Conservation (phyloP, 169 alveolate species). For the Cryptosporidium sp. region DNA sequence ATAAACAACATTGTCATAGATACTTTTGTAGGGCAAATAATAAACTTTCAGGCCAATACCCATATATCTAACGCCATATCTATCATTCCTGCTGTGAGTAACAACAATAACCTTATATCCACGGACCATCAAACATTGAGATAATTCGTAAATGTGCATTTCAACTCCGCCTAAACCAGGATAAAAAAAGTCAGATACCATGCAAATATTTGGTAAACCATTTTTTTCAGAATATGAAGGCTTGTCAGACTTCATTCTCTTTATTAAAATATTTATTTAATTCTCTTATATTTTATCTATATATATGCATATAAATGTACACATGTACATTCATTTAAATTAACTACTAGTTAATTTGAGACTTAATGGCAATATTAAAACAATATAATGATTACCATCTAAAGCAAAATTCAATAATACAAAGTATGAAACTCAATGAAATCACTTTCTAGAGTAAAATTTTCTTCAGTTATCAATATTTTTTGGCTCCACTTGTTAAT, state of each 20-base stretch:
- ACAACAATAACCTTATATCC: conserved; percentile 97
- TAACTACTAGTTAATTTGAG: neutral
- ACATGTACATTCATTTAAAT: neutral
- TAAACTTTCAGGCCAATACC: conserved; percentile 98
- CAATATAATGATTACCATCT: neutral
- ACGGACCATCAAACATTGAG: conserved; percentile 91
- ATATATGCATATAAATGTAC: neutral
- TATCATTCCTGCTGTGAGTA: conserved; percentile 92
- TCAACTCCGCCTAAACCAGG: conserved; percentile 99
- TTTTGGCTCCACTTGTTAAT: neutral
- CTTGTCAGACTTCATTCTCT: neutral
- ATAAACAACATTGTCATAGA: conserved; percentile 85
- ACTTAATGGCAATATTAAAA: neutral
- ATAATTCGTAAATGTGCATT: conserved; percentile 96
- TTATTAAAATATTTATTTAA: neutral
- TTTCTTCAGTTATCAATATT: neutral
- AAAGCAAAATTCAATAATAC: neutral
- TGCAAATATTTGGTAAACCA: conserved; percentile 63
- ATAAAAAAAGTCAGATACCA: conserved; percentile 92
- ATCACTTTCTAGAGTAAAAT: neutral
- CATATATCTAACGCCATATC: conserved; percentile 97
- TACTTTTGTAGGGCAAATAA: conserved; percentile 91
- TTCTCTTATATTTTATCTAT: neutral
- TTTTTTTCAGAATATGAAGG: neutral
- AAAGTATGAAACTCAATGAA: neutral